phyloP scores from a whole-genome alignment of 2,329 filamentous ascomycete genomes.

The Colletotrichum echinochloae region DNA sequence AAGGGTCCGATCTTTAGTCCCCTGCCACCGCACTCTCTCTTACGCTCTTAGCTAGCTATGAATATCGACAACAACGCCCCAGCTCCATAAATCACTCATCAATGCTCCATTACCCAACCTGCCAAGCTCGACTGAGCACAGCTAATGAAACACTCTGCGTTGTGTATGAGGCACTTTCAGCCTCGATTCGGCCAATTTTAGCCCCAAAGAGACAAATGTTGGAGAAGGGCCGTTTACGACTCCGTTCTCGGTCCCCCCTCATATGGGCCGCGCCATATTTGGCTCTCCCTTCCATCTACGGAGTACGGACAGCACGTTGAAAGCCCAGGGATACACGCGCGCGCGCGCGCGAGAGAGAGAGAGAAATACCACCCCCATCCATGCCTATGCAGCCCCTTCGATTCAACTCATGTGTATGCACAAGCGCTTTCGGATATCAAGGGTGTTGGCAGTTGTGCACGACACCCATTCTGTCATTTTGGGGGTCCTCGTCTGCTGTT shows the following conservation, averaged over 20 bases:
- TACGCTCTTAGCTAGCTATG: not conserved
- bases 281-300: slow-evolving; percentile 10
- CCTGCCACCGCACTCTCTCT: slow-evolving; percentile 12
- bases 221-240: slow-evolving; percentile 39
- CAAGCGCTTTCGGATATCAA: not conserved
- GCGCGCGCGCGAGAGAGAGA: slow-evolving; percentile 13
- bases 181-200: slow-evolving; percentile 31
- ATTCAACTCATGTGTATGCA: slow-evolving; percentile 10
- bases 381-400: slow-evolving; percentile 9
- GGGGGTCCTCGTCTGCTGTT: slow-evolving; percentile 30
- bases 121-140: slow-evolving; percentile 38
- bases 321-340: not conserved
- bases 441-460: slow-evolving; percentile 10
- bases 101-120: slow-evolving; percentile 35
- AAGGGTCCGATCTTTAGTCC: slow-evolving; percentile 3
- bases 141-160: slow-evolving; percentile 36
- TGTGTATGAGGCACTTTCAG: slow-evolving; percentile 35
- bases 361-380: not conserved
- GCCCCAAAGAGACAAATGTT: slow-evolving; percentile 19
- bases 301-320: not conserved
- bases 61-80: slow-evolving; percentile 4
- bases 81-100: slow-evolving; percentile 38
- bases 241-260: slow-evolving; percentile 36
- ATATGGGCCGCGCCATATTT: slow-evolving; percentile 29
- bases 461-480: slow-evolving; percentile 16